Evolutionary conservation across 176 grass and related monocot genomes (phyloP), one percentile per base, ranked within the genome.

Genomic region (Zoysia japonica): DNA sequence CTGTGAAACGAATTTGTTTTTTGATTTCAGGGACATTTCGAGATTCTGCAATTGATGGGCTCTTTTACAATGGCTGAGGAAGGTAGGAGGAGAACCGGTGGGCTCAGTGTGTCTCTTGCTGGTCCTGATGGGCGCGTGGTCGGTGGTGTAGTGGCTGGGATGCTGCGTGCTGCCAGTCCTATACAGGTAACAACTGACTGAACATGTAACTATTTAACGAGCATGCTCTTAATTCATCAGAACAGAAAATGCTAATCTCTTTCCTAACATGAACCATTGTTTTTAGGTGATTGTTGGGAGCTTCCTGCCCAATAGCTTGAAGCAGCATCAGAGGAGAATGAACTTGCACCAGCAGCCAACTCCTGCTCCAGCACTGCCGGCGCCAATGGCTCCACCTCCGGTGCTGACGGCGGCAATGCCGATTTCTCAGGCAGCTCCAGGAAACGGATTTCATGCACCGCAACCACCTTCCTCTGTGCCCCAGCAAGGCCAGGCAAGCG

Each of bases 21-120:
- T 62, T 60, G 13, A 79, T 14, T 78, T n/a, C 92, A 98, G 92
- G 92, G 96, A 20, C 74, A 47, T 13, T 98, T 98, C 51, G 96
- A 98, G 96, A 92, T 98, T 88, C 88, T 94, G 11, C 93, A 85
- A 42, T 74, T 98, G 78, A 90, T 88, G 36, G 96, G 96, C 11
- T 98, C 90, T 60, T 98, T 98, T 51, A 93, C 90, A 55, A 88
- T 94, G 37, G 85, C 88, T n/a, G 90, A 92, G 79, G 83, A 93
- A 78, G 92, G 87, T 11, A 64, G 90, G 48, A 89, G 86, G 78
- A 94, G 96, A 89, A 93, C 81, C 9, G 96, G 96, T 16, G 89
- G 92, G 43, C 80, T 98, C 40, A 98, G 95, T 59, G 89, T 98
- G 8, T 98, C 89, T 2, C 95, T 98, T 76, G 95, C 96, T 68